Conservation (phyloP, 768 basidiomycete species). For the Russula sp. region DNA sequence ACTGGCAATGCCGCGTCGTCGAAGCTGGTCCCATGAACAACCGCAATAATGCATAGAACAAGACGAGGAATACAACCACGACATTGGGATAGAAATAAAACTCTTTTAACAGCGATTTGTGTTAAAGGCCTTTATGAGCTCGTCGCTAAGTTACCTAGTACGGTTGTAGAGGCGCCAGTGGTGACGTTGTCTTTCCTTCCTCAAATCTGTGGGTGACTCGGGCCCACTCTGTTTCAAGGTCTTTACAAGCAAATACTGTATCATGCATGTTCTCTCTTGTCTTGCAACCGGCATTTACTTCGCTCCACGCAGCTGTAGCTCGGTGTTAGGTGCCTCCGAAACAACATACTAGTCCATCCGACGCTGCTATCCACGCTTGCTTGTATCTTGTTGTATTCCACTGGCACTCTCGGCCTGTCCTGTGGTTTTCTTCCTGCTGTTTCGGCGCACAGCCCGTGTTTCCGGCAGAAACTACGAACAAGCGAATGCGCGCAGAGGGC, state of each 20-base stretch:
- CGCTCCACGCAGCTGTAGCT: not conserved
- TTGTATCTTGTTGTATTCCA: not conserved
- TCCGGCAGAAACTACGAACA: not conserved
- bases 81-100: not conserved
- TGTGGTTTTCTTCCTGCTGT: not conserved
- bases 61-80: not conserved
- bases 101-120: not conserved
- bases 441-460: not conserved
- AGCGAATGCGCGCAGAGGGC: not conserved
- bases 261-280: not conserved
- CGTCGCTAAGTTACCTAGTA: constrained; percentile 4
- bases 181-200: not conserved
- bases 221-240: not conserved
- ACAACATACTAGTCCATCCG: not conserved
- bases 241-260: not conserved
- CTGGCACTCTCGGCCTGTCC: not conserved
- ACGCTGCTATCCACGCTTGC: too few species aligned
- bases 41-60: not conserved
- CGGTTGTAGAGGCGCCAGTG: not conserved
- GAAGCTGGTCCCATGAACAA: too few species aligned
- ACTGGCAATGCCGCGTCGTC: too few species aligned
- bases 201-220: not conserved
- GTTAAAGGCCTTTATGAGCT: not conserved
- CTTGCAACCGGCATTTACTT: not conserved
- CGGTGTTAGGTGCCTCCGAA: not conserved